These are phyloP conservation scores for Lophiotrema nucula DNA, from an alignment of 495 filamentous ascomycete species.

Conservation along the genomic window DNA sequence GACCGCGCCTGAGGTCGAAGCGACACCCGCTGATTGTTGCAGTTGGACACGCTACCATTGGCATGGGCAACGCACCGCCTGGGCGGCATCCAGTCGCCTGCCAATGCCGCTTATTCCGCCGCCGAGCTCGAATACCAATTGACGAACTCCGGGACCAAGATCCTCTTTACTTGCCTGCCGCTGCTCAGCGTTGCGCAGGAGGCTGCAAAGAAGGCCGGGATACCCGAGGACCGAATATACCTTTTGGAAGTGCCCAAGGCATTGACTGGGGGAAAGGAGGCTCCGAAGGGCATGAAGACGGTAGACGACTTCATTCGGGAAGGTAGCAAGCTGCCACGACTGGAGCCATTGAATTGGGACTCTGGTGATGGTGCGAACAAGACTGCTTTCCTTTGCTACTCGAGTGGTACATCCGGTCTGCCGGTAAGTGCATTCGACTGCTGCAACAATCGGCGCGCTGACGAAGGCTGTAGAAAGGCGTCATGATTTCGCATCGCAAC, in stretches of 20 bases:
- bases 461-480: constrained; percentile 73
- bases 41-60: constrained; percentile 80
- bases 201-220: constrained; percentile 64
- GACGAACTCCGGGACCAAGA: constrained; percentile 69
- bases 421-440: constrained; percentile 52
- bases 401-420: constrained; percentile 82
- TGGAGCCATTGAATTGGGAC: constrained; percentile 67
- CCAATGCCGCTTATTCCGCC: constrained; percentile 79
- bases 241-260: constrained; percentile 64
- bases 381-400: constrained; percentile 84
- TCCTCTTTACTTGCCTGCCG: constrained; percentile 75
- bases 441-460: background rate
- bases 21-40: background rate
- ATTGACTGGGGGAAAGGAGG: constrained; percentile 49
- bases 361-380: constrained; percentile 74
- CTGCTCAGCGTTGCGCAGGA: constrained; percentile 68
- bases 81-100: constrained; percentile 72
- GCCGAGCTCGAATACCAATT: constrained; percentile 77
- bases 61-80: constrained; percentile 75
- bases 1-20: background rate
- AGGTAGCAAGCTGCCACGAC: constrained; percentile 59
- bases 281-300: constrained; percentile 61
- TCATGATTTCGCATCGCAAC: constrained; percentile 88
- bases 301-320: constrained; percentile 66
- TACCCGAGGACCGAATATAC: constrained; percentile 72